Base-by-base conservation (phyloP, 176 grass and related monocot species). In the Paspalum notatum region DNA sequence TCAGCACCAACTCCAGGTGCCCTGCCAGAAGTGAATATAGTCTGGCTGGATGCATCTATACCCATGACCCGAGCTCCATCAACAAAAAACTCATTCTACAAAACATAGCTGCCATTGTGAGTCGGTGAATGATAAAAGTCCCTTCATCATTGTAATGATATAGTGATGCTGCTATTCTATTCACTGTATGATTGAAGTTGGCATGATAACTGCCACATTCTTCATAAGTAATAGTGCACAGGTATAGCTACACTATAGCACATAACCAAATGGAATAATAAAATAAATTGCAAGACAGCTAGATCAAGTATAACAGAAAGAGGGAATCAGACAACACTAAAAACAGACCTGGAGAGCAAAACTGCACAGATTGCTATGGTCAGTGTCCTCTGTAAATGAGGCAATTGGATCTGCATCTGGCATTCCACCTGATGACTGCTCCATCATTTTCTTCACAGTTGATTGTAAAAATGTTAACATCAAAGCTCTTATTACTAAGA, bases 31-130 rank as follows among this genome's bases (percentile, higher is more conserved):
- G 91, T 83, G 22, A 95, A 38, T 84, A 95, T 73, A 67, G 81
- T 86, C 7, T 92, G 76, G 64, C 43, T 92, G 48, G 90, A 89
- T 76, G 88, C 90, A 84, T 98, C 88, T 86, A 98, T 91, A 68
- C 70, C 84, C 90, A 98, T 93, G 62, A 95, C 86, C 71, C 90
- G 85, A 84, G 96, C 90, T 93, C 88, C 96, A 84, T 89, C 71
- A 38, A 98, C 55, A 57, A 73, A 61, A 50, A 93, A 47, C 56
- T 95, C 92, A 82, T 84, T 86, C 96, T 98, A 83, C 74, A 86
- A 79, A 87, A 77, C 77, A 83, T 69, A 59, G 42, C n/a, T 63
- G 38, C n/a, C 78, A 74, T 22, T 52, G 46, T 63, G 75, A 9
- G 26, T 72, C 24, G 17, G 13, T 38, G 39, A 67, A 82, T 47